Evolutionary conservation across 108 stramenopile genomes (phyloP).

Genomic region (Skeletonema marinoi): DNA sequence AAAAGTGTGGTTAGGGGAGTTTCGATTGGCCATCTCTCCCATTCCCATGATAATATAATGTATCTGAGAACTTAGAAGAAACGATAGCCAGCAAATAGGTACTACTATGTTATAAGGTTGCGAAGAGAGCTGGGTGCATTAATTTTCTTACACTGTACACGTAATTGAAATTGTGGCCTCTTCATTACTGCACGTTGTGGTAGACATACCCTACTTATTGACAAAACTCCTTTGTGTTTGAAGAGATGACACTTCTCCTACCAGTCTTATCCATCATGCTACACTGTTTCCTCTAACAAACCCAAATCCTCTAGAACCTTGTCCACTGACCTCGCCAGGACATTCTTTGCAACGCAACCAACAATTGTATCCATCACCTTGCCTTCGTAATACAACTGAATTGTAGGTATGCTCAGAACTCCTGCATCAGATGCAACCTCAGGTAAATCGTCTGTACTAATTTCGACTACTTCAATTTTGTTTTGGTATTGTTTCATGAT

Average conservation of each 20-base stretch:
- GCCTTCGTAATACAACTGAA: conserved; percentile 73
- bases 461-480: conserved; percentile 71
- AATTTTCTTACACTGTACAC: not conserved
- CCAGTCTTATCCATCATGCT: not conserved
- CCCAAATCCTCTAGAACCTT: conserved; percentile 82
- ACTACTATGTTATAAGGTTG: not conserved
- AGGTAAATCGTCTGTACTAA: conserved; percentile 85
- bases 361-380: conserved; percentile 78
- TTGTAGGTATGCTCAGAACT: conserved; percentile 85
- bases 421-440: conserved; percentile 73
- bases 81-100: no score
- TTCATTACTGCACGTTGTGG: not conserved
- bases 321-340: conserved; percentile 68
- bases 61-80: no score
- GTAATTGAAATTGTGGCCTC: not conserved
- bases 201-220: not conserved
- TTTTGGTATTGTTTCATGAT: conserved; percentile 71
- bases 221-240: not conserved
- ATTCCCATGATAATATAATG: no score
- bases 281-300: conserved; percentile 20
- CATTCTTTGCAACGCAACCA: conserved; percentile 83
- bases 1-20: no score
- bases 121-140: not conserved
- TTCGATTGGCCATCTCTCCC: no score
- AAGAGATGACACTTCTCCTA: not conserved